phyloP scores from a whole-genome alignment of 2,329 filamentous ascomycete genomes.

The Davidsoniella neocaledoniae region DNA sequence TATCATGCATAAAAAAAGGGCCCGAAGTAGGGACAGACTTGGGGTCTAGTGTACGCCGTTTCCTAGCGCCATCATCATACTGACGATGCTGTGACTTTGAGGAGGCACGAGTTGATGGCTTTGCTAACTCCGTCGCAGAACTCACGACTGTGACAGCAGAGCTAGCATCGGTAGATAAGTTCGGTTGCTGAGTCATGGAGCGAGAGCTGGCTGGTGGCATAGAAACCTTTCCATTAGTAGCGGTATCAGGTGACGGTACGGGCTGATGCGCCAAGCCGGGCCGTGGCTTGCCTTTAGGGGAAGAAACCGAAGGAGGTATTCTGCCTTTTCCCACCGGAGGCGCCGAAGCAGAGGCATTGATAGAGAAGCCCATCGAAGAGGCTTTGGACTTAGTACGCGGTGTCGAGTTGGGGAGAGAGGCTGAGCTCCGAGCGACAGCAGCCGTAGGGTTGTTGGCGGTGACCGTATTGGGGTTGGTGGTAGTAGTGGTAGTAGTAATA shows the following conservation, averaged over 20 bases:
- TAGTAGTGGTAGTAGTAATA: not conserved
- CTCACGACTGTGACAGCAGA: slow-evolving; percentile 26
- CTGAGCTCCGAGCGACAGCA: not conserved
- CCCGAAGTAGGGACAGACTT: slow-evolving; percentile 89
- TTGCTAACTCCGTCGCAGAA: slow-evolving; percentile 26
- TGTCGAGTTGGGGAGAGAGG: not conserved
- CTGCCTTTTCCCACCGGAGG: not conserved
- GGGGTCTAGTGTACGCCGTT: slow-evolving; percentile 80
- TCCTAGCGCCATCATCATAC: slow-evolving; percentile 43
- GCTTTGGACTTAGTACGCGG: not conserved
- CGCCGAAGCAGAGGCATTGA: not conserved
- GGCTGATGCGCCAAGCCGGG: too few relatives aligned
- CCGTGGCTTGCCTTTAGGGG: too few relatives aligned
- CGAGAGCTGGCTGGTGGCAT: too few relatives aligned
- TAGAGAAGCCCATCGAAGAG: not conserved
- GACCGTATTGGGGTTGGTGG: not conserved
- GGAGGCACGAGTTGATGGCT: slow-evolving; percentile 19
- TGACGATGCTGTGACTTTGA: slow-evolving; percentile 32
- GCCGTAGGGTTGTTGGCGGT: not conserved
- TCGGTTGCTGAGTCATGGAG: too few relatives aligned
- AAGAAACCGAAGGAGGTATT: too few relatives aligned
- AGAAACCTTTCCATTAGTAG: too few relatives aligned
- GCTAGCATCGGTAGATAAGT: too few relatives aligned
- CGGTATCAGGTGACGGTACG: too few relatives aligned
- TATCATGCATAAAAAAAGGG: slow-evolving; percentile 94